phyloP scores from a whole-genome alignment of 2,329 filamentous ascomycete genomes.

The Cadophora sp. region DNA sequence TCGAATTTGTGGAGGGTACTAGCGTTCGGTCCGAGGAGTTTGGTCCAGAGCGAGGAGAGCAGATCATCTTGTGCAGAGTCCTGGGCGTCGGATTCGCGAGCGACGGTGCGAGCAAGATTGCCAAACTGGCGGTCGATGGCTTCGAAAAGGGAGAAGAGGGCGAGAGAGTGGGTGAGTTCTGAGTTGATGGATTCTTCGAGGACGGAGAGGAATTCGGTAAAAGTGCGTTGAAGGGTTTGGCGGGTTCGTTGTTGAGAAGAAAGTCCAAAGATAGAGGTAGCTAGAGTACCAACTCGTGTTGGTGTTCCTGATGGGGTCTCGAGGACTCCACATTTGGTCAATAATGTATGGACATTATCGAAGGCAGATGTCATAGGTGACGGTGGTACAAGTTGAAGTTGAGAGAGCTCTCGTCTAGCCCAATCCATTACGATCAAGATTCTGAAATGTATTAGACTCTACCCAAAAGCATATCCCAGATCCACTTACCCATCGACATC shows the following conservation, averaged over 20 bases:
- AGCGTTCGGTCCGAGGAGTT: slow-evolving; percentile 79
- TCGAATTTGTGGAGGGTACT: slow-evolving; percentile 86
- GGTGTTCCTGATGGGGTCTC: slow-evolving; percentile 62
- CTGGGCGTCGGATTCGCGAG: slow-evolving; percentile 82
- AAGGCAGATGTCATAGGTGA: slow-evolving; percentile 74
- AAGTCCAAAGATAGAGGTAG: slow-evolving; percentile 78
- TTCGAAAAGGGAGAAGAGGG: slow-evolving; percentile 89
- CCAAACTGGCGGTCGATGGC: slow-evolving; percentile 89
- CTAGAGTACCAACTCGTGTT: slow-evolving; percentile 71
- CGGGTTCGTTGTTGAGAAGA: slow-evolving; percentile 83
- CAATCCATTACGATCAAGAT: slow-evolving; percentile 97
- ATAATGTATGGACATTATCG: slow-evolving; percentile 81
- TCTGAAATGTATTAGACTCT: slow-evolving; percentile 49
- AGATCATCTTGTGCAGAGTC: slow-evolving; percentile 82
- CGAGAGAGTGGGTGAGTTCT: slow-evolving; percentile 80
- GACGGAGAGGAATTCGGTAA: slow-evolving; percentile 84
- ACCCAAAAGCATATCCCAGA: slow-evolving; percentile 8
- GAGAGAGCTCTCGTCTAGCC: slow-evolving; percentile 84
- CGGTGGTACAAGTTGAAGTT: slow-evolving; percentile 66
- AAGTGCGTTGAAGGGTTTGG: slow-evolving; percentile 82
- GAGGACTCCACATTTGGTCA: slow-evolving; percentile 68
- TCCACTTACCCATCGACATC: slow-evolving; percentile 79
- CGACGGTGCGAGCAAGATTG: slow-evolving; percentile 84
- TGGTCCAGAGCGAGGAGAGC: slow-evolving; percentile 84
- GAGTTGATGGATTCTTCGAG: slow-evolving; percentile 88